phyloP scores from a whole-genome alignment of 108 stramenopile species.

The Nitzschia putrida region DNA sequence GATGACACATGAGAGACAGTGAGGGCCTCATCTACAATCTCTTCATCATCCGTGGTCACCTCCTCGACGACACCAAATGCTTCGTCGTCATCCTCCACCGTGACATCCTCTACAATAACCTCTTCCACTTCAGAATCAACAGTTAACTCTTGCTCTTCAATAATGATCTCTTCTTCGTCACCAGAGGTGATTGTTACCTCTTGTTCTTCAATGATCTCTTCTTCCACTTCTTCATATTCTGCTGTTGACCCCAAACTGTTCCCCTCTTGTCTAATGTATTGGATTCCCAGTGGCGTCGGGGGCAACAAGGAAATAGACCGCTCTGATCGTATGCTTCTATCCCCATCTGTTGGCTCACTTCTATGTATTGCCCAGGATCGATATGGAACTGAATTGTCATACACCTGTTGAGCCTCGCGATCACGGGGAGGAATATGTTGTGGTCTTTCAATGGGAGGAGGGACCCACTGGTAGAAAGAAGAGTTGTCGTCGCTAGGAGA shows the following conservation, averaged over 20 bases:
- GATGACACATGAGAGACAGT: neutral
- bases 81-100: neutral
- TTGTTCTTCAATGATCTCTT: constrained; percentile 2
- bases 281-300: neutral
- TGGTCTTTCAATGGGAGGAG: neutral
- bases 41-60: constrained; percentile 6
- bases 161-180: too few species aligned
- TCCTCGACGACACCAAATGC: neutral
- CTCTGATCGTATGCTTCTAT: neutral
- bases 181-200: too few species aligned
- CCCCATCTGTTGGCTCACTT: neutral
- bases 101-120: neutral
- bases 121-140: neutral
- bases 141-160: too few species aligned
- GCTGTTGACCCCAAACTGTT: neutral
- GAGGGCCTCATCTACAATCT: constrained; percentile 7
- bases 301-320: neutral
- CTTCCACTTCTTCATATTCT: neutral
- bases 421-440: neutral
- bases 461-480: neutral
- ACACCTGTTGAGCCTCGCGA: neutral
- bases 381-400: neutral
- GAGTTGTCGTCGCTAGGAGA: constrained; percentile 1
- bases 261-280: neutral
- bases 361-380: neutral